Evolutionary conservation across 108 stramenopile genomes (phyloP), one percentile per base, ranked within the genome.

Genomic region (Chaetoceros muelleri): DNA sequence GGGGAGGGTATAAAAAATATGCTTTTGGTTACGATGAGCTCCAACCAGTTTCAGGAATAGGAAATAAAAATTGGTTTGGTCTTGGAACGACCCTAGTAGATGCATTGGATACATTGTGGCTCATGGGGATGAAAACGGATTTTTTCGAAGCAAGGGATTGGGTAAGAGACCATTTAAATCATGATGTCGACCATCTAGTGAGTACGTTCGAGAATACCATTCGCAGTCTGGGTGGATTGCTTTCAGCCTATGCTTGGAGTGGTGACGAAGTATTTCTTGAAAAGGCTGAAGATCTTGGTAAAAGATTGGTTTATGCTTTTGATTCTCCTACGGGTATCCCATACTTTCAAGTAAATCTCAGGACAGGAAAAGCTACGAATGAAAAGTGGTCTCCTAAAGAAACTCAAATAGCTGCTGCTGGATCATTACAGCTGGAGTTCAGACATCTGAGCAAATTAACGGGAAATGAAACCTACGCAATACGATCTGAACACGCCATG

Each of bases 171-270:
- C 47, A 79, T 47, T 70, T 96, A 25, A 30, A 56, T 27, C 62
- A 84, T 59, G 70, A 76, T 45, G 26, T 55, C 8, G 67, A 78
- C 10, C 34, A 65, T 23, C 47, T 44, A 22, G 96, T 97, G 2
- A 89, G 85, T 27, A 83, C 92, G 40, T 99, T 99, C 73, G 98
- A 99, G 78, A 98, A 95, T 16, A 99, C 95, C 24, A 99, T 99
- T 69, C 85, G 98, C 3, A 87, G 71, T 49, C 73, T 99, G 19
- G 98, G 96, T 1, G 96, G 96, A 25, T 68, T 99, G 44, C 69
- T 99, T 17, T 61, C 87, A 10, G 97, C 99, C 0, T 98, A 95
- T 65, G 93, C 87, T 60, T 75, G 78, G 57, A 78, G 76, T 24
- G 64, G 61, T 5, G 90, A 92, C 55, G 49, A 73, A 24, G 70